Base-by-base conservation (phyloP, 495 filamentous ascomycete genomes). In the Delitschia confertaspora region DNA sequence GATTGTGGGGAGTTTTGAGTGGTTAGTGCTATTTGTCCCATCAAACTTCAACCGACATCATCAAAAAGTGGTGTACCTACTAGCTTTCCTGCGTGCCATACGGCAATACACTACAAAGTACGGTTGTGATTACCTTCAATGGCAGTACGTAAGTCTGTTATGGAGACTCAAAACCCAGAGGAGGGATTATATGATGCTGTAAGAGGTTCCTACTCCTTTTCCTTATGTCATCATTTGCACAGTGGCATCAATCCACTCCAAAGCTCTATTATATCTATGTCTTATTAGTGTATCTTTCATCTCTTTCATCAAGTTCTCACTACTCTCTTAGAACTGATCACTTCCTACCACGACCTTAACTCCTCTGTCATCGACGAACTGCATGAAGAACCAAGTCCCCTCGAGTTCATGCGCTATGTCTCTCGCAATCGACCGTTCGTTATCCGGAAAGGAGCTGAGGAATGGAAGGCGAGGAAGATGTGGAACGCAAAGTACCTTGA, bases 321-420 rank as follows among this genome's bases (percentile, higher is more conserved):
- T n/a, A 35, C 25, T 11, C 35, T 79, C 36, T 56, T 54, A 36
- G 74, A 75, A 37, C 68, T 84, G 20, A 68, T 86, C 40, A 66
- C 59, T 1, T 71, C 66, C 26, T 86, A 84, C 64, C 70, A 81
- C 51, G 80, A 83, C 43, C 67, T 87, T 32, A 87, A 87, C 56
- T 54, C 64, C 27, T 45, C 64, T 16, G 39, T 41, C 16, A 68
- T 86, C 33, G 69, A 76, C 33, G 71, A 74, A 35, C 63, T 84
- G 3, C 25, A 64, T n/a, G 67, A 74, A 22, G 68, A 74, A 26
- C 83, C 83, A 1, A 80, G 73, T 24, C 69, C 83, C 0, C 67
- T 87, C 6, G 78, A 85, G 55, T 87, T 87, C 57, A 76, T 84
- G 72, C 69, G 78, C 46, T 78, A 73, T 60, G 80, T 83, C 11